phyloP scores from a whole-genome alignment of 352 stramenopile genomes.

The Halophytophthora polymorphica region DNA sequence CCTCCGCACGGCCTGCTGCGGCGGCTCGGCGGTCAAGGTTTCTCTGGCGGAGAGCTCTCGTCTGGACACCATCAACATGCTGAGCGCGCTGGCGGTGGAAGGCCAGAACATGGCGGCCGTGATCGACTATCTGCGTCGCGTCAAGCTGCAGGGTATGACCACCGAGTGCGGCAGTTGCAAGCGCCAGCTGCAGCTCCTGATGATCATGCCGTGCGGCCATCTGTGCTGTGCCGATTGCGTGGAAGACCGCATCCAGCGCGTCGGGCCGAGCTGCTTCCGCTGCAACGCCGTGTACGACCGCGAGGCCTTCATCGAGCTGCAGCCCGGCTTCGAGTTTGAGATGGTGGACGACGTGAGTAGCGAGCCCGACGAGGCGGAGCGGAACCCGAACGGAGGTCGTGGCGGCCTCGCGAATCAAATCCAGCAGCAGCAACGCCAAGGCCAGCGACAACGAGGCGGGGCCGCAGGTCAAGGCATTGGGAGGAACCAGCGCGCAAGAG shows the following conservation, averaged over 20 bases:
- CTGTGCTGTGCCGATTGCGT: conserved; percentile 93
- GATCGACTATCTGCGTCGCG: conserved; percentile 56
- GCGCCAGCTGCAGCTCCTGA: conserved; percentile 80
- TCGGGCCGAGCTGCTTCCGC: conserved; percentile 48
- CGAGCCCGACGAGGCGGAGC: conserved; percentile 13
- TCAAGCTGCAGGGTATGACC: conserved; percentile 32
- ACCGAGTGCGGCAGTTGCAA: conserved; percentile 84
- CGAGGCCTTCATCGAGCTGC: conserved; percentile 87
- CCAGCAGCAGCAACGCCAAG: conserved; percentile 26
- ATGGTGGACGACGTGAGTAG: conserved; percentile 23
- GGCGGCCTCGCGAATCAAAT: conserved; percentile 22
- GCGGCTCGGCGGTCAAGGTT: conserved; percentile 43
- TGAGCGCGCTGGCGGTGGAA: conserved; percentile 35
- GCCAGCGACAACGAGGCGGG: conserved; percentile 14
- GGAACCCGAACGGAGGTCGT: conserved; percentile 20
- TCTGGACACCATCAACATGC: conserved; percentile 64
- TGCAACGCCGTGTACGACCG: conserved; percentile 69
- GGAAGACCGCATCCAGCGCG: conserved; percentile 56
- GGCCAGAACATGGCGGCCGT: conserved; percentile 36
- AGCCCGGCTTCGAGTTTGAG: conserved; percentile 82
- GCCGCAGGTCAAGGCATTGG: conserved; percentile 6
- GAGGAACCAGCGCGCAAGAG: conserved; percentile 17
- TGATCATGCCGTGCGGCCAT: conserved; percentile 91
- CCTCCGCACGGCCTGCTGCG: conserved; percentile 56
- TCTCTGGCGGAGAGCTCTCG: conserved; percentile 35